Conservation (phyloP, 176 grass and related monocot genomes). For the Aegilops longissima region DNA sequence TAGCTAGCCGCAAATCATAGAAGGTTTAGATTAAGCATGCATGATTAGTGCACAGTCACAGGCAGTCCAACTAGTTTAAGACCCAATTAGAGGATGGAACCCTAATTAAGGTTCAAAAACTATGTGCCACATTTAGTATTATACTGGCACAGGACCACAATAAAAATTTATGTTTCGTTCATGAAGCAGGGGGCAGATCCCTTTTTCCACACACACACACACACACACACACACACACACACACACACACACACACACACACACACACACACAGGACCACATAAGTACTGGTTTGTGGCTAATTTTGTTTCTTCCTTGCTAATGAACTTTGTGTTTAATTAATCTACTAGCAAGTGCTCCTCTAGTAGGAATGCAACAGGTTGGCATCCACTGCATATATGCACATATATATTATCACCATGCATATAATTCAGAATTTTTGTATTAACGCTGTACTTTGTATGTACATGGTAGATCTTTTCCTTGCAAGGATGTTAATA, state of each 20-base stretch:
- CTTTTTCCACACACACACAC: no score
- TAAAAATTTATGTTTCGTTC: background rate
- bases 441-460: background rate
- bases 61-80: constrained; percentile 24
- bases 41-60: constrained; percentile 6
- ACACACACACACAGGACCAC: background rate
- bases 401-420: background rate
- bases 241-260: background rate
- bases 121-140: background rate
- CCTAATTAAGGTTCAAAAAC: background rate
- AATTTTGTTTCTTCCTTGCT: background rate
- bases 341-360: background rate
- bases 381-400: background rate
- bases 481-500: background rate
- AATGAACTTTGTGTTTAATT: background rate
- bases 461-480: background rate
- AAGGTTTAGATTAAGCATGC: background rate
- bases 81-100: background rate
- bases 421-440: background rate
- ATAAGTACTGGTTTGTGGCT: background rate
- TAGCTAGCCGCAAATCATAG: constrained; percentile 1
- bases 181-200: no score
- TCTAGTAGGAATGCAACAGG: background rate
- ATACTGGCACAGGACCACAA: background rate
- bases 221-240: no score